Conservation (phyloP, 1,284 basidiomycete species). For the Rhodotorula sp. region DNA sequence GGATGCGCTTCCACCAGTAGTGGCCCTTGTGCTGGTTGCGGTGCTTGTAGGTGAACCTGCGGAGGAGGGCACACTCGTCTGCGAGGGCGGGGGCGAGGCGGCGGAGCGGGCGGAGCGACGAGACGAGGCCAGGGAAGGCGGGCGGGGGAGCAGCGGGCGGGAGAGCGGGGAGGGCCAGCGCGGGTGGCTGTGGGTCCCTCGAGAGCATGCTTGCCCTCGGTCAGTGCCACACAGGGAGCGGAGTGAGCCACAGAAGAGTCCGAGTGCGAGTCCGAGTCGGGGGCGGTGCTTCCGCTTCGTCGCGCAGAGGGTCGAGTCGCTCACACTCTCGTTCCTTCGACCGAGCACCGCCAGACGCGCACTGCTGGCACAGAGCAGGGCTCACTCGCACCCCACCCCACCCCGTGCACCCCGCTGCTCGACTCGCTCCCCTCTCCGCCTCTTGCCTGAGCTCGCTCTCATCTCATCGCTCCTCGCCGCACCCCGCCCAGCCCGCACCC, state of each 20-base stretch:
- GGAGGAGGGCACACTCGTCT: slow-evolving; percentile 28
- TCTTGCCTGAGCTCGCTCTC: not conserved
- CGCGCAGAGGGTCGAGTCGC: too few relatives aligned
- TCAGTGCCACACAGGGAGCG: too few relatives aligned
- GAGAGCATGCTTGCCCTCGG: too few relatives aligned
- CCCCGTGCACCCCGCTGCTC: too few relatives aligned
- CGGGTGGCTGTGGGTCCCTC: too few relatives aligned
- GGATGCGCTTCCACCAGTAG: slow-evolving; percentile 34
- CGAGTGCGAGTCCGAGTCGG: too few relatives aligned
- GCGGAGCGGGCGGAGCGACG: slow-evolving; percentile 33
- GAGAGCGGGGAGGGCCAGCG: not conserved
- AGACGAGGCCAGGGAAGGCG: slow-evolving; percentile 36
- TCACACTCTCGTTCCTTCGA: too few relatives aligned
- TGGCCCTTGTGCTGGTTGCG: slow-evolving; percentile 41
- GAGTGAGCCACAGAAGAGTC: too few relatives aligned
- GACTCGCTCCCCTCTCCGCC: not conserved
- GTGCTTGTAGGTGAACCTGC: slow-evolving; percentile 42
- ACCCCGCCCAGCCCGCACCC: not conserved
- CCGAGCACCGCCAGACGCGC: too few relatives aligned
- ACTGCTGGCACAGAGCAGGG: too few relatives aligned
- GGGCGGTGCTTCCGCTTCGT: too few relatives aligned
- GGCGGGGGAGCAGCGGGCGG: not conserved
- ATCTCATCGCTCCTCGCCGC: not conserved
- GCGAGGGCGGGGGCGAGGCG: slow-evolving; percentile 19
- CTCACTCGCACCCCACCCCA: too few relatives aligned